Conservation (phyloP, 192 early-diverging fungal genomes). For the Umbelopsis sp. region DNA sequence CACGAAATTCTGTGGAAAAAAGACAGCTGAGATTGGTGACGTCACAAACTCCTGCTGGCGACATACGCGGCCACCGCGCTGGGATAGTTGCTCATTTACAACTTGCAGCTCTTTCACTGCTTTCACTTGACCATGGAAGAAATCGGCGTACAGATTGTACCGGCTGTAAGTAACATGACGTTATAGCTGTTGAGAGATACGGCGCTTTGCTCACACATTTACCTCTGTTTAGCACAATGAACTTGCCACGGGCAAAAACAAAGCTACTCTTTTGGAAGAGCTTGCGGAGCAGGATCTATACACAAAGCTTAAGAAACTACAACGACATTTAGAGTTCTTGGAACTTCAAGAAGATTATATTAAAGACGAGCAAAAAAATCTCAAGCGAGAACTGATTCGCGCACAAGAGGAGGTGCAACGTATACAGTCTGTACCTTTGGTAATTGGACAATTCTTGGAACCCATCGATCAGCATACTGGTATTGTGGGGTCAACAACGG, state of each 20-base stretch:
- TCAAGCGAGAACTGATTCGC: slow-evolving; percentile 91
- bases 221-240: slow-evolving; percentile 5
- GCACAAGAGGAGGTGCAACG: slow-evolving; percentile 98
- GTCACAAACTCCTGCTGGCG: neutral
- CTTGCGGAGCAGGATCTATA: slow-evolving; percentile 86
- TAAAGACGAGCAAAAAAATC: slow-evolving; percentile 97
- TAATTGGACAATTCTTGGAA: slow-evolving; percentile 98
- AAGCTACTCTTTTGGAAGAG: slow-evolving; percentile 52
- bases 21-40: neutral
- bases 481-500: slow-evolving; percentile 93
- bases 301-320: slow-evolving; percentile 91
- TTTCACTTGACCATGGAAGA: slow-evolving; percentile 1
- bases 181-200: no score
- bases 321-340: slow-evolving; percentile 93
- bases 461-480: slow-evolving; percentile 96
- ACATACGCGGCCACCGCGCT: slow-evolving; percentile 9
- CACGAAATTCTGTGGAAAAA: no score
- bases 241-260: slow-evolving; percentile 11
- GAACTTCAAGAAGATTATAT: slow-evolving; percentile 99
- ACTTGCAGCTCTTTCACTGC: neutral
- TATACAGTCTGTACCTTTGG: slow-evolving; percentile 95
- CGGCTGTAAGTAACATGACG: neutral
- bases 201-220: neutral
- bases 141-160: slow-evolving; percentile 15
- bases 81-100: neutral